These are phyloP conservation scores for Chlamydomonas schloesseri DNA, from an alignment of 139 green algal species.

Conservation along the genomic window DNA sequence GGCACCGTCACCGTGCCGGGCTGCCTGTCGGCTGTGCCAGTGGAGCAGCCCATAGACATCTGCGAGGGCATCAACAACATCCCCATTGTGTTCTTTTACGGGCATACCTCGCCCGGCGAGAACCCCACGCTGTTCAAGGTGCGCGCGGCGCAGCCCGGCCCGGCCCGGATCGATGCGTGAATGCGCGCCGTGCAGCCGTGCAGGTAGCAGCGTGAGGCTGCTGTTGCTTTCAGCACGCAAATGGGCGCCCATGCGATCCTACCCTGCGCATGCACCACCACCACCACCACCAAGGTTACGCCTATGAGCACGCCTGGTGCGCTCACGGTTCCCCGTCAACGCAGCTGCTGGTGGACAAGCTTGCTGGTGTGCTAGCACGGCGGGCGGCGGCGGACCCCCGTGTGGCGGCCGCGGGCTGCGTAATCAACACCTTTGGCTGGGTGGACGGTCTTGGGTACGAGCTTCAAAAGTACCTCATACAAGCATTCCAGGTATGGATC, in stretches of 20 bases:
- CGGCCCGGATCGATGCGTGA: too few relatives aligned
- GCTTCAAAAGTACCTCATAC: conserved; percentile 89
- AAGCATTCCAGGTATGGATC: conserved; percentile 68
- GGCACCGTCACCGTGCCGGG: conserved; percentile 87
- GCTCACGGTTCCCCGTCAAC: not conserved
- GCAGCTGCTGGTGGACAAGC: conserved; percentile 75
- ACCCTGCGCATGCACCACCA: too few relatives aligned
- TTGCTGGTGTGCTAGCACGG: conserved; percentile 80
- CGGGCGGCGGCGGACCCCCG: conserved; percentile 55
- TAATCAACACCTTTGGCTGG: conserved; percentile 97
- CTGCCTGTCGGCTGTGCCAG: conserved; percentile 82
- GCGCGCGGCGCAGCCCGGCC: too few relatives aligned
- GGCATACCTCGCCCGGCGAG: conserved; percentile 77
- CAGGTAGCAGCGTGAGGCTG: too few relatives aligned
- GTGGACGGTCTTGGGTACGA: conserved; percentile 93
- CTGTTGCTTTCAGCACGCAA: too few relatives aligned
- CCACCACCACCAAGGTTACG: too few relatives aligned
- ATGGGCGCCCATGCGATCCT: too few relatives aligned
- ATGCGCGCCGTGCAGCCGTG: too few relatives aligned
- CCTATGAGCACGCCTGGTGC: too few relatives aligned
- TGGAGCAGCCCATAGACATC: conserved; percentile 85
- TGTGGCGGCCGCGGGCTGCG: conserved; percentile 73
- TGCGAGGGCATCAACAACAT: conserved; percentile 79
- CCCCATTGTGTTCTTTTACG: conserved; percentile 92
- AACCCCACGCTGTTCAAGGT: conserved; percentile 88